Base-by-base conservation (phyloP, 2,329 filamentous ascomycete species). In the Botrytis squamosa region DNA sequence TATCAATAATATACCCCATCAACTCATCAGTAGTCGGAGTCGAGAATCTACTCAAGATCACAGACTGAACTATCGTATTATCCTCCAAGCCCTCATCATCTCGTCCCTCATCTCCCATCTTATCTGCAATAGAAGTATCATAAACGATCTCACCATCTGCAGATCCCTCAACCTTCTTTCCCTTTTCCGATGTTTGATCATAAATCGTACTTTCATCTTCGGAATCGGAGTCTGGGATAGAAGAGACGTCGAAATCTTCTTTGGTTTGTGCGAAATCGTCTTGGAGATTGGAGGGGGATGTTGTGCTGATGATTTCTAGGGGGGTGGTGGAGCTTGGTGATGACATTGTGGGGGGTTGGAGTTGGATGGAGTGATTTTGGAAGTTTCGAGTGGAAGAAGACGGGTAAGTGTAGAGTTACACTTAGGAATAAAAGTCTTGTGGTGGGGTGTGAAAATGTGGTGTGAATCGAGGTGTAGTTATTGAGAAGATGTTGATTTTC, bases 301-400 rank as follows among this genome's bases (percentile, higher is more conserved):
- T 14, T 36, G 12, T 7, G 29, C 16, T 25, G 7, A 4, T 1
- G 12, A 49, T n/a, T 1, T 66, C 25, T 25, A 10, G 20, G 10
- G 8, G 12, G 1, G 0, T 8, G 20, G 1, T 8, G 6, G 20
- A 16, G 20, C 9, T 16, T 25, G 12, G 0, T 22, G 33, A n/a
- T n/a, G 64, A 49, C 64, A 66, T 66, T 10, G 0, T 66, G 29
- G 29, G 29, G 29, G 29, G 2, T 29, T 29, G 14, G 12, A 7
- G 1, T 16, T 1, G 5, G 60, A 40, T 9, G 10, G 12, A 1
- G 8, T 0, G 10, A 25, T 25, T 18, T 16, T 40, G 10, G 2
- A n/a, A n/a, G 1, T 63, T 16, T n/a, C 0, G 12, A n/a, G 22
- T 25, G 22, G 6, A n/a, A 18, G 7, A 8, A 10, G 4, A 18